Base-by-base conservation (phyloP, 1,139 yeast species). In the Nakaseomyces glabratus region DNA sequence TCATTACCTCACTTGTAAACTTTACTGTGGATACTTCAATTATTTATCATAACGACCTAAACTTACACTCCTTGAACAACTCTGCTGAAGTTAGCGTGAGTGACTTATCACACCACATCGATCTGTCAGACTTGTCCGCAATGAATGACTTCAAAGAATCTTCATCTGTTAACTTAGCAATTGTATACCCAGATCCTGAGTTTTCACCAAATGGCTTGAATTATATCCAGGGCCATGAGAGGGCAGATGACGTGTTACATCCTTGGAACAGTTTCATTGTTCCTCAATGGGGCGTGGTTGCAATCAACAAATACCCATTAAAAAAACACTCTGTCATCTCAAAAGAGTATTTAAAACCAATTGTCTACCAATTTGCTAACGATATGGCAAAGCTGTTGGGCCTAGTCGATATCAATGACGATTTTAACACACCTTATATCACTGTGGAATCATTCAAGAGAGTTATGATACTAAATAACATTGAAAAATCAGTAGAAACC, bases 211-310 rank as follows among this genome's bases (percentile, higher is more conserved):
- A 46, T 30, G 48, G 43, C 21, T 35, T 42, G 29, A 44, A 49
- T 16, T 44, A 39, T 32, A 52, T 32, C 35, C 11, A 35, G 39
- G 20, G 42, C 49, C 68, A 20, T 62, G 35, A 59, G 16, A 24
- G 24, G 9, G 33, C 29, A 2, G 31, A 65, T 36, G 70, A 81
- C 0, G 42, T 45, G 1, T 10, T 26, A 4, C 21, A 26, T 5
- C 35, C 40, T 30, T 69, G 84, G 35, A 73, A 80, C 49, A 75
- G 90, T 28, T 88, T 82, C 52, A 58, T 82, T 35, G 72, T 88
- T 20, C 94, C 96, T 6, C 95, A 84, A 60, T 88, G 95, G 94
- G 97, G 97, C 15, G 80, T 81, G 3, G 68, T 79, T 3, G 65
- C 78, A 16, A 57, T 71, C 38, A 73, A 77, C 48, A 63, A 68